Base-by-base conservation (phyloP, 352 stramenopile genomes). In the Globisporangium irregulare region DNA sequence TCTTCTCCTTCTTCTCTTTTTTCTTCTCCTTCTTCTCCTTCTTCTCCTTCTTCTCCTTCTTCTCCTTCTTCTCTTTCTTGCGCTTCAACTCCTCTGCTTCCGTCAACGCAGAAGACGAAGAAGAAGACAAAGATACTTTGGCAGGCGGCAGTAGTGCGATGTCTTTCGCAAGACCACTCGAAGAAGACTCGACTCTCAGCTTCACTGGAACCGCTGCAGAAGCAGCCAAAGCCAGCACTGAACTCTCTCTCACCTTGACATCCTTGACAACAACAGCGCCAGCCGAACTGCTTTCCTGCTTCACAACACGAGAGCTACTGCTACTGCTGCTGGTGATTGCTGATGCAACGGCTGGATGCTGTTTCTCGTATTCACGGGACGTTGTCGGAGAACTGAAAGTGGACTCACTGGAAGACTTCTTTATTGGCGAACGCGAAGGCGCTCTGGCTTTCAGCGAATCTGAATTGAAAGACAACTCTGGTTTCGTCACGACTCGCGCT, bases 1-100 rank as follows among this genome's bases (percentile, higher is more conserved):
- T 71, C 46, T 79, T 70, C 43, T 86, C 80, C 64, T 89, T 87
- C 56, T 86, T 73, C 41, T 85, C 76, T 22, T 93, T 86, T 51
- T 92, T 83, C 34, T 92, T 81, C 38, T 94, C 83, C 51, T 87
- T 81, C 62, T 86, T 80, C 43, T 93, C 87, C 54, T 87, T 86
- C 29, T 90, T 81, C 38, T 94, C 83, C 36, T 87, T 81, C 62
- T 86, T 81, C 43, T 93, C 89, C 56, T 87, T 86, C 32, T 90
- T 82, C 56, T 87, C 81, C 12, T 80, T 79, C 20, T 89, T 82
- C 60, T 88, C 74, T 32, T 86, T 89, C 63, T 82, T 81, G 34
- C 81, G 70, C 36, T 80, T 89, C 18, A 74, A 36, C 20, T 80
- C 66, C 3, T 70, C 65, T 3, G 46, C 58, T 54, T 60, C 65